Evolutionary conservation across 2,329 filamentous ascomycete species (phyloP), one percentile per base, ranked within the genome.

Genomic region (Xylaria sp.): DNA sequence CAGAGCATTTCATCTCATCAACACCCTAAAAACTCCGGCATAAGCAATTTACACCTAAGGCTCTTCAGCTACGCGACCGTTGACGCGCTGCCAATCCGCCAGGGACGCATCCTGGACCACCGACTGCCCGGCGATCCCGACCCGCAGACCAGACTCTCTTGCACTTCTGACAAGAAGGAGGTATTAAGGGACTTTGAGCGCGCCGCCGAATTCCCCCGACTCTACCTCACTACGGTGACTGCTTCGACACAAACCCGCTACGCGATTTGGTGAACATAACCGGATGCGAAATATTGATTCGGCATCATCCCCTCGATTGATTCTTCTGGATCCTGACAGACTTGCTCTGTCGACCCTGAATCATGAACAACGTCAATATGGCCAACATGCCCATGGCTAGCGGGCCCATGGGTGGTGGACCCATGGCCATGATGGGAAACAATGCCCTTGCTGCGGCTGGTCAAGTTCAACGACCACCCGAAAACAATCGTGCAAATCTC

Each of bases 341-440:
- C 79, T 68, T 68, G 70, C 78, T 83, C 82, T 83, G 82, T 77
- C 80, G 74, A 71, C 70, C 72, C 73, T 69, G 69, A 73, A 78
- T 78, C 76, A 89, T 89, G 87, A 90, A 88, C 84, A 90, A 88
- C 83, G 83, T 86, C 76, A 85, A 88, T 78, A 92, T 94, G 90
- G 87, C 86, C 78, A 87, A 85, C 78, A 92, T 93, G 88, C 84
- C 87, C 79, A 89, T 91, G 87, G 84, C 84, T 74, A 90, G 89
- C 70, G 89, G 88, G 56, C 88, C 89, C 63, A 89, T 91, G 70
- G 90, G 90, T 74, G 84, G 84, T 65, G 76, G 74, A 25, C 85
- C 86, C 41, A 88, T 90, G 78, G 86, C 87, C 77, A 90, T 91
- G 86, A 91, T 91, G 89, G 89, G 88, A 78, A 90, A 89, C 77